phyloP scores from a whole-genome alignment of 2,329 filamentous ascomycete species.

The Phaeosphaeria sp. region DNA sequence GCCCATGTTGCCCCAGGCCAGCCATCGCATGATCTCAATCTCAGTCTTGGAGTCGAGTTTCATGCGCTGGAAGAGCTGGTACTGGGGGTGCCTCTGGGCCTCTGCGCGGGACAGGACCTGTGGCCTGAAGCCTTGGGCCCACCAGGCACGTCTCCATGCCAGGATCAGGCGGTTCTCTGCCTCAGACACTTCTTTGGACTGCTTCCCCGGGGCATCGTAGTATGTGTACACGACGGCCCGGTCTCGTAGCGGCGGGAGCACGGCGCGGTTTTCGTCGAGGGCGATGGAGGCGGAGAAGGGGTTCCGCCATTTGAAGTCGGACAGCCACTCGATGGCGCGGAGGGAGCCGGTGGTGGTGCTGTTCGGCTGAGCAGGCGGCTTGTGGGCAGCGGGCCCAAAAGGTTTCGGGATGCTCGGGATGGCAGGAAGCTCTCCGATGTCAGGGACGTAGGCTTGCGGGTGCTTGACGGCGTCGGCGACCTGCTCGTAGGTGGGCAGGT shows the following conservation, averaged over 20 bases:
- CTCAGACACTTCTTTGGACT: constrained; percentile 68
- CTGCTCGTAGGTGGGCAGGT: constrained; percentile 47
- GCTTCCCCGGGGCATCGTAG: constrained; percentile 74
- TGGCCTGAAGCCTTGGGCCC: constrained; percentile 89
- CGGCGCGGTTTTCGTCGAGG: constrained; percentile 80
- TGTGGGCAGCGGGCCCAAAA: constrained; percentile 73
- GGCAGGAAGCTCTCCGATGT: constrained; percentile 39
- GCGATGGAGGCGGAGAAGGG: constrained; percentile 84
- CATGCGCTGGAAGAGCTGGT: constrained; percentile 69
- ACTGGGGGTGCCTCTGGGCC: constrained; percentile 82
- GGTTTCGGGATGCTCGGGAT: constrained; percentile 68
- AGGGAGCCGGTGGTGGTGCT: constrained; percentile 65
- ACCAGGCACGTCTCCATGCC: constrained; percentile 93
- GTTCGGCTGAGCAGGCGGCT: constrained; percentile 77
- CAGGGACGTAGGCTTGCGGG: constrained; percentile 33
- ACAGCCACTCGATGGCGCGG: constrained; percentile 83
- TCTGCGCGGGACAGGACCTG: constrained; percentile 81
- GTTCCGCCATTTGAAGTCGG: constrained; percentile 87
- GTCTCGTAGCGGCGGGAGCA: constrained; percentile 77
- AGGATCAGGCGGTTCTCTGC: constrained; percentile 81
- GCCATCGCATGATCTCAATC: constrained; percentile 79
- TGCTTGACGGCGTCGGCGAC: constrained; percentile 41
- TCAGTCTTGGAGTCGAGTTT: constrained; percentile 42
- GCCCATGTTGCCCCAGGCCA: constrained; percentile 92
- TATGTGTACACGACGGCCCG: constrained; percentile 88